phyloP scores from a whole-genome alignment of 768 basidiomycete species.

The Pleurotus tuber-regium region DNA sequence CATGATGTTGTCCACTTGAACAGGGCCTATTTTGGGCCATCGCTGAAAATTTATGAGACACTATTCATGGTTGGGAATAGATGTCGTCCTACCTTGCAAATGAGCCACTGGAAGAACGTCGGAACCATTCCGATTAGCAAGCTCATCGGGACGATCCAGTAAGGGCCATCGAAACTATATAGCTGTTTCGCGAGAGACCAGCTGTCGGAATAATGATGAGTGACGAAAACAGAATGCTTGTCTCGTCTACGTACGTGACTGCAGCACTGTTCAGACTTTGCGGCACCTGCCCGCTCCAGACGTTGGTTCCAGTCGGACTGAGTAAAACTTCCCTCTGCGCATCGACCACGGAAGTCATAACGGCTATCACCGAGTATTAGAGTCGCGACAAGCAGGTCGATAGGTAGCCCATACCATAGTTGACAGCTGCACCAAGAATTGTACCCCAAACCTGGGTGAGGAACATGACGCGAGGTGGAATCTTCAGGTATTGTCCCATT shows the following conservation, averaged over 20 bases:
- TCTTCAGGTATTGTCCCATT: slow-evolving; percentile 68
- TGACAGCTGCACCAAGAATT: slow-evolving; percentile 44
- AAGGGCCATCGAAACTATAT: slow-evolving; percentile 52
- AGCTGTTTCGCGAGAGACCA: slow-evolving; percentile 63
- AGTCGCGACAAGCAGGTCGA: background rate
- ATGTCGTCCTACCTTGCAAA: slow-evolving; percentile 38
- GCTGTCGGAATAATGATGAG: background rate
- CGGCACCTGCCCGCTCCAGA: slow-evolving; percentile 42
- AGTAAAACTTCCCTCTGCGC: slow-evolving; percentile 54
- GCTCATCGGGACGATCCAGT: slow-evolving; percentile 54
- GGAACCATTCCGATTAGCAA: slow-evolving; percentile 53
- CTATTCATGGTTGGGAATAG: background rate
- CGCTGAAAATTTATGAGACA: slow-evolving; percentile 29
- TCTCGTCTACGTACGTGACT: slow-evolving; percentile 31
- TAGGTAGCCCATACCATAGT: slow-evolving; percentile 30
- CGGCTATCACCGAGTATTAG: slow-evolving; percentile 31
- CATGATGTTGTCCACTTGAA: slow-evolving; percentile 48
- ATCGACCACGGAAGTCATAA: slow-evolving; percentile 56
- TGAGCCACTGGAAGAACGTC: slow-evolving; percentile 52
- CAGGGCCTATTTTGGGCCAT: slow-evolving; percentile 52
- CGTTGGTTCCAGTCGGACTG: slow-evolving; percentile 51
- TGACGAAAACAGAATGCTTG: background rate
- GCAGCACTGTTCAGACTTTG: slow-evolving; percentile 57
- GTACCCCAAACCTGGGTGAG: slow-evolving; percentile 66
- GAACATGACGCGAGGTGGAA: slow-evolving; percentile 67